phyloP scores from a whole-genome alignment of 176 grass and related monocot species.

The Themeda triandra region DNA sequence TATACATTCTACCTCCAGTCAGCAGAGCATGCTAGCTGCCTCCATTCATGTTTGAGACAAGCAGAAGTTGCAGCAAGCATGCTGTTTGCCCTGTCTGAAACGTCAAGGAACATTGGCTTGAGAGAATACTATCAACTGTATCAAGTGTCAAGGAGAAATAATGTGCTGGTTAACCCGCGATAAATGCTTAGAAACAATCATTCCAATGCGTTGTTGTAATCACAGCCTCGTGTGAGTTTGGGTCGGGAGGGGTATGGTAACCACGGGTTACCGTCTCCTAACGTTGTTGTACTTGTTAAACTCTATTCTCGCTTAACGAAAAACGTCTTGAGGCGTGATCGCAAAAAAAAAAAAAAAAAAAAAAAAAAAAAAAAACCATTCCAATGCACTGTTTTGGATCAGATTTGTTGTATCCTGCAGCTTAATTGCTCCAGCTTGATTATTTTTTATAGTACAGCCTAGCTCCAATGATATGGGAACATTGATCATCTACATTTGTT shows the following conservation, averaged over 20 bases:
- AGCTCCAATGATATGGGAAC: neutral
- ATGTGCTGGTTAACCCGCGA: neutral
- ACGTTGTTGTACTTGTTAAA: too few species aligned
- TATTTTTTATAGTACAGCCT: neutral
- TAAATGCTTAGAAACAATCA: neutral
- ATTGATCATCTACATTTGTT: neutral
- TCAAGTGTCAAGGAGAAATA: neutral
- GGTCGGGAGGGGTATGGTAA: too few species aligned
- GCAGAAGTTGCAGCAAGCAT: too few species aligned
- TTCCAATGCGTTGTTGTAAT: neutral
- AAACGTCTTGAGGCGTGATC: too few species aligned
- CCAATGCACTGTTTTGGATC: neutral
- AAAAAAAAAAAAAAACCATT: neutral
- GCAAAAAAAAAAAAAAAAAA: too few species aligned
- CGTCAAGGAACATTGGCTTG: too few species aligned
- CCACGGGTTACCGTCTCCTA: too few species aligned
- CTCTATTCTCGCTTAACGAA: too few species aligned
- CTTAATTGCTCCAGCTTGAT: neutral
- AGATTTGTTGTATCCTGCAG: neutral
- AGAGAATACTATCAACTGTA: neutral
- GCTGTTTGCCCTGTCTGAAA: too few species aligned
- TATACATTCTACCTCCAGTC: too few species aligned
- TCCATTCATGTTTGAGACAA: neutral
- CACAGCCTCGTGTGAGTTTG: too few species aligned
- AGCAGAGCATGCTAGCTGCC: neutral